Evolutionary conservation across 306 rosid genomes (phyloP), one percentile per base, ranked within the genome.

Genomic region (Arachis hypogaea): DNA sequence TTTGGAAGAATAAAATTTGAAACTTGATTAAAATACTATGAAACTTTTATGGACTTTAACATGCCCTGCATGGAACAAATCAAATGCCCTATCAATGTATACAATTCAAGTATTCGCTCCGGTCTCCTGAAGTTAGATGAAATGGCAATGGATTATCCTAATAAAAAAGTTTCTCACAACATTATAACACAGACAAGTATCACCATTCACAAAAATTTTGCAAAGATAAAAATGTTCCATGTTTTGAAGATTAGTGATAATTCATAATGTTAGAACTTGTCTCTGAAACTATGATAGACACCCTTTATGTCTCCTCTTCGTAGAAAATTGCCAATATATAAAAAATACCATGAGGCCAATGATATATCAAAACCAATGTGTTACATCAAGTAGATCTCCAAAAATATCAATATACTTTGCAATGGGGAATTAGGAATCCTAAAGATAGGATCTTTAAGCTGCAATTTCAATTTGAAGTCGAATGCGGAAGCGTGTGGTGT

Each of bases 41-140:
- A 43, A 80, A 51, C 29, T 44, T 64, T 33, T 45, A 11, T 16
- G 61, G 81, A 83, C 99, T 98, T 92, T 88, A 74, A 95, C 97
- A 72, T 95, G 99, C 68, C 99, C 99, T 0, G 99, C 99, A 69
- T 95, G 99, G 80, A 95, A 95, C 71, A 95, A 93, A 87, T 95
- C 99, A 88, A 92, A 95, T 69, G 98, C 99, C 76, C 99, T 98
- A 78, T 92, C 99, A 82, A 95, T 92, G 87, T 92, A 95, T 62
- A 95, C 92, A 76, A 95, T 77, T 62, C 80, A 85, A 82, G 99
- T 96, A 88, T 90, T 95, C 29, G 93, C 97, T 72, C 92, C 93
- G 74, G 99, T 98, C 38, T 88, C 98, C 99, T 95, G 60, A 63
- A 66, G 82, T 69, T 72, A 71, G 55, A 84, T 46, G n/a, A 36